Base-by-base conservation (phyloP, 1,284 basidiomycete genomes). In the Grifola frondosa region DNA sequence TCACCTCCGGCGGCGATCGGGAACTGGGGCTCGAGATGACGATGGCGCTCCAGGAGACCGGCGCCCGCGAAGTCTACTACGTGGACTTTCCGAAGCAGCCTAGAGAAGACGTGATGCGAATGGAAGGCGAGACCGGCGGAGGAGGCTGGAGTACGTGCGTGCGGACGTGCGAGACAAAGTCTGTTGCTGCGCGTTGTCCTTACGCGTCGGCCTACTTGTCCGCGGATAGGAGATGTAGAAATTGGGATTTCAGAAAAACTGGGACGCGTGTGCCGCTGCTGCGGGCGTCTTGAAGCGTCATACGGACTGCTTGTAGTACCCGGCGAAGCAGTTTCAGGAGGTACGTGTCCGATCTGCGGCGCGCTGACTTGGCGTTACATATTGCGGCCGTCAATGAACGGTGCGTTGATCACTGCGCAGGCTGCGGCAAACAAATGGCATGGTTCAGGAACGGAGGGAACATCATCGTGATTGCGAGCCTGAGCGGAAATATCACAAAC, bases 401-500 rank as follows among this genome's bases (percentile, higher is more conserved):
- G 89, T 2, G 87, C 86, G 22, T 66, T 91, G 49, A 84, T 81
- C 58, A 87, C 87, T 7, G 86, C 87, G 6, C 87, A 90, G 61
- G 86, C 86, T 0, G 88, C 83, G 9, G 88, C 6, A 72, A 79
- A 44, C 80, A 88, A 64, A 91, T 89, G 86, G 69, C 62, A 15
- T 73, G 80, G 22, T 88, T 84, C 52, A 77, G 80, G 6, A 77
- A 73, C 15, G 73, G 75, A 12, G 91, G 89, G 1, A 91, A 88
- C 54, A 90, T 94, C 52, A 78, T 91, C 51, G 66, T 91, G 50
- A 83, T 93, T 53, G 91, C 87, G 17, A 91, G 87, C 46, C 91
- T 94, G 88, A 88, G 85, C 33, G 91, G 89, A 13, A 82, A 81
- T 40, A 82, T 93, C 53, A 88, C 88, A 40, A 92, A 92, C 69